A percentile compares a stretch with the other conserved stretches of the same genome.
These are phyloP conservation scores for Fusarium sp. DNA, from an alignment of 2,329 filamentous ascomycete species.

Conservation along the genomic window DNA sequence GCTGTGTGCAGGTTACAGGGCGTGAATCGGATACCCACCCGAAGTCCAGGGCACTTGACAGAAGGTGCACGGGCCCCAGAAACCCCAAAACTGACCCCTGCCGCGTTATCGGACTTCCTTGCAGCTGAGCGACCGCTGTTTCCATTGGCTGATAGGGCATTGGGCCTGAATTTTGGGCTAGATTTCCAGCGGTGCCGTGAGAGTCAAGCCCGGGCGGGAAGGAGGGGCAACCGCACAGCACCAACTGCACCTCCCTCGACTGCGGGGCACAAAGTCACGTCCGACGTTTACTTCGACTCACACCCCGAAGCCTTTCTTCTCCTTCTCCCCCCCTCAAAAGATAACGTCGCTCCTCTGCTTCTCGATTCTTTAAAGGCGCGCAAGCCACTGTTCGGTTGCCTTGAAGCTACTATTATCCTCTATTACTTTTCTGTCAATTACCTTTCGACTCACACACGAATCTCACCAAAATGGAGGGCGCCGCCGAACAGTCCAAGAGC, in stretches of 20 bases:
- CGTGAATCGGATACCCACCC: slow-evolving; percentile 1
- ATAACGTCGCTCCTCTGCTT: slow-evolving; percentile 25
- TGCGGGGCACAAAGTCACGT: slow-evolving; percentile 43
- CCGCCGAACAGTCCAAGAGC: slow-evolving; percentile 64
- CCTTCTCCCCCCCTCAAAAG: slow-evolving; percentile 20
- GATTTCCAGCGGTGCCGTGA: slow-evolving; percentile 32
- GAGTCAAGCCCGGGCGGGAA: not conserved
- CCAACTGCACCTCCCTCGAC: slow-evolving; percentile 23
- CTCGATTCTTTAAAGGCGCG: slow-evolving; percentile 26
- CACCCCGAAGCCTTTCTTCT: slow-evolving; percentile 32
- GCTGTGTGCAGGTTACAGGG: slow-evolving; percentile 1
- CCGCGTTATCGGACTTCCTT: slow-evolving; percentile 24
- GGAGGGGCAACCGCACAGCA: not conserved
- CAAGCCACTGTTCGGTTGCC: slow-evolving; percentile 20
- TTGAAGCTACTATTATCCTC: slow-evolving; percentile 1
- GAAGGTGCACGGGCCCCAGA: slow-evolving; percentile 33
- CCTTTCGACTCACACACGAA: slow-evolving; percentile 12
- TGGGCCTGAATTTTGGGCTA: slow-evolving; percentile 42
- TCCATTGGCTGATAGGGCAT: slow-evolving; percentile 39
- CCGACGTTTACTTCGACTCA: slow-evolving; percentile 43
- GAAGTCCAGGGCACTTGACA: slow-evolving; percentile 32
- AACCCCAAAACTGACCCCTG: slow-evolving; percentile 33
- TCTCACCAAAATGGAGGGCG: slow-evolving; percentile 46
- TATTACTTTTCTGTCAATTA: not conserved
- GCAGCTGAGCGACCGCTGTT: slow-evolving; percentile 11